Evolutionary conservation across 345 rosid species (phyloP), one percentile per base, ranked within the genome.

Genomic region (Corymbia maculata): DNA sequence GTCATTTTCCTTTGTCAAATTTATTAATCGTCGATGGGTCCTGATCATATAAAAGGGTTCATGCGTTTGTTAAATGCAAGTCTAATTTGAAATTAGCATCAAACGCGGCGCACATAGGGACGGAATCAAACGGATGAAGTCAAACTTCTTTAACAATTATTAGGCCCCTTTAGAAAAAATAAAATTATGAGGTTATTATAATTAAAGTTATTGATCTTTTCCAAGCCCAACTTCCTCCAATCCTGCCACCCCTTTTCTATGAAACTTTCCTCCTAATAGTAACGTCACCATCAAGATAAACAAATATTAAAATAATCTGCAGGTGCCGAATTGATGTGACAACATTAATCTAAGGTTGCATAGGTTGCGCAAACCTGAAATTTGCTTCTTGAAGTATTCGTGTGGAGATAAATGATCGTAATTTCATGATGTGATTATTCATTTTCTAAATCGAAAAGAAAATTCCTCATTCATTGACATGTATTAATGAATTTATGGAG

Each of bases 321-420:
- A 3, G n/a, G 66, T 26, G 66, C n/a, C 4, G 22, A 75, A 19
- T 9, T 75, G 49, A 75, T 75, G 82, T 5, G 8, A 2, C 82
- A 5, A 3, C 49, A 9, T 9, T 75, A 75, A 75, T 42, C 45
- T 36, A 75, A 75, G 9, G 45, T 36, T 49, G 1, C 82, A 8
- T 1, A 5, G 7, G 0, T 13, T 6, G 1, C 9, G 9, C 13
- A 9, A 19, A 19, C 8, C 11, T 3, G 0, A 70, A 32, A 0
- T 70, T 70, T 70, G 7, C 3, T 9, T 36, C 9, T 36, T 36
- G 44, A 68, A 32, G 15, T 16, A 17, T 16, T 70, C 45, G 7
- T 8, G 24, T 9, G 26, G 82, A 36, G 47, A 36, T 17, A 10
- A 17, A 11, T 36, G 14, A 2, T 19, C 9, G 26, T 70, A 70